Conservation (phyloP, 2,329 filamentous ascomycete species). For the Pleoardoris graminearum region DNA sequence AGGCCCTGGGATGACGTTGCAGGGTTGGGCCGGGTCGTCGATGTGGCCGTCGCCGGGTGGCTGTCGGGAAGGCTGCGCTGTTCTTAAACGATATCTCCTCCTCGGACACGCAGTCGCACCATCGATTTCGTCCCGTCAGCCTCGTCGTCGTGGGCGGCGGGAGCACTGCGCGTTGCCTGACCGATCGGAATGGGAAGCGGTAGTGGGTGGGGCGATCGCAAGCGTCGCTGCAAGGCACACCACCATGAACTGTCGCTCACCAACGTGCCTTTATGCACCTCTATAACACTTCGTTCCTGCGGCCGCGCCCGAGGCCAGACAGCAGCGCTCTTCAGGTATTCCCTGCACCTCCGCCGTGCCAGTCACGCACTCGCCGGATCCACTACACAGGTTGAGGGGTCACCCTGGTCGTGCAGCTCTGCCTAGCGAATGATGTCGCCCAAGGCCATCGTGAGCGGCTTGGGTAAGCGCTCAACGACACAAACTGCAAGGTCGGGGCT, state of each 20-base stretch:
- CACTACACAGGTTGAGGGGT: conserved; percentile 19
- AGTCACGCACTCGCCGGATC: conserved; percentile 33
- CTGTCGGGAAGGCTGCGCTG: conserved; percentile 5
- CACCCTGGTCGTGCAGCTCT: conserved; percentile 32
- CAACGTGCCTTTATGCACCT: neutral
- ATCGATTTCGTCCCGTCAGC: too few species aligned
- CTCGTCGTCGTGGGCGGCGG: too few species aligned
- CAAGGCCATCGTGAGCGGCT: conserved; percentile 19
- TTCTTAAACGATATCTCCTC: conserved; percentile 1
- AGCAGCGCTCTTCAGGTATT: conserved; percentile 18
- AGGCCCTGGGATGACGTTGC: conserved; percentile 38
- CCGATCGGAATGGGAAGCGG: neutral
- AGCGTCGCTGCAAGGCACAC: conserved; percentile 18
- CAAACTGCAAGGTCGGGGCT: conserved; percentile 12
- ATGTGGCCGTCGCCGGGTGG: conserved; percentile 23
- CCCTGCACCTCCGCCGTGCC: conserved; percentile 15
- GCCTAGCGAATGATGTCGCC: conserved; percentile 22
- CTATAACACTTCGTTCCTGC: conserved; percentile 10
- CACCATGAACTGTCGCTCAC: neutral
- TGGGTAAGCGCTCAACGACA: conserved; percentile 33
- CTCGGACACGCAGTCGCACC: neutral
- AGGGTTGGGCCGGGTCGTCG: conserved; percentile 19
- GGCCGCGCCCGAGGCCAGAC: conserved; percentile 21
- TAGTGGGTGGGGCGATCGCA: conserved; percentile 15
- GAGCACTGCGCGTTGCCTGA: too few species aligned